Base-by-base conservation (phyloP, 73 alveolate species). In the Paraurostyla sp. region DNA sequence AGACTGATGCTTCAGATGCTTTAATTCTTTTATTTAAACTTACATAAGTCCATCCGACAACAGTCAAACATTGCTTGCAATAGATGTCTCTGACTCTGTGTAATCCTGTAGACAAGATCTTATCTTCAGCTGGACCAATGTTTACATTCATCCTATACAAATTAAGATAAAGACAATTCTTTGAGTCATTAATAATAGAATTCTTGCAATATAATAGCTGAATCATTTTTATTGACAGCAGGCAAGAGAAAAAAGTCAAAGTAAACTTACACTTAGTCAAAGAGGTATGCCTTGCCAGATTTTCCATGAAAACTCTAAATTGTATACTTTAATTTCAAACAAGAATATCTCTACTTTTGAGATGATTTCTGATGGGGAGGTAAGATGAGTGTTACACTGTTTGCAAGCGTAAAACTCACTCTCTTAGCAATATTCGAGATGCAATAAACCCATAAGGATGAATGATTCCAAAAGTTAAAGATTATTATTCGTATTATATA, bases 41-140 rank as follows among this genome's bases (percentile, higher is more conserved):
- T 85, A 85, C 98, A 80, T 95, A 95, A 69, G 88, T 93, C 98
- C 99, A 95, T 29, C 99, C 99, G 51, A 93, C 85, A 52, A 78
- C 75, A 7, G 90, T 81, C 54, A 71, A 85, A 83, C 99, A 96
- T 40, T 57, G 57, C 36, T 68, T 80, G 87, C 99, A 96, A 93
- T 81, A 92, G 33, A 96, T 57, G 91, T 96, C 97, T 38, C 95
- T 52, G 36, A 96, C 99, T 35, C 82, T 80, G 91, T 96, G 98
- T 16, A 85, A 56, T 20, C 99, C 99, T 0, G 97, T 87, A 76
- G 93, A 62, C 91, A 95, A 75, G 52, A 38, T 59, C 85, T 92
- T 95, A 41, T 90, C 96, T 71, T 95, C 99, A 43, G 89, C 48
- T 33, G 86, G 83, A 30, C 99, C 99, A 32, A 63, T 80, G 40